Percentiles rank a stretch among this genome's conserved stretches.
Evolutionary conservation across 2,329 filamentous ascomycete genomes (phyloP).

Genomic region (Clonostachys rosea): DNA sequence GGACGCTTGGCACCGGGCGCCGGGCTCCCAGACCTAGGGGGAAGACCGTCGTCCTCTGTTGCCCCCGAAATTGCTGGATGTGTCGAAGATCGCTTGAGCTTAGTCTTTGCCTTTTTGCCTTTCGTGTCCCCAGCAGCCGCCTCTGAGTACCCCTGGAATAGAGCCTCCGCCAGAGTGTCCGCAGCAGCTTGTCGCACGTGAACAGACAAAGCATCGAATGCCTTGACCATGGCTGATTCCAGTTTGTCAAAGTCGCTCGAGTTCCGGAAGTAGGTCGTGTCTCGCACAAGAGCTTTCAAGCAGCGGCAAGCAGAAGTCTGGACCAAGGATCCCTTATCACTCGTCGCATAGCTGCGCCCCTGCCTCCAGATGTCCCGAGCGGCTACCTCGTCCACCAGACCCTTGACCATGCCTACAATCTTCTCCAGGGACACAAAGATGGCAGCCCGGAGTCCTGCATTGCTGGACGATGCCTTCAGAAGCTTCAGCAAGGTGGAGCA

Average conservation of each 20-base stretch:
- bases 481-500: constrained; percentile 71
- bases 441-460: constrained; percentile 78
- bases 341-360: constrained; percentile 67
- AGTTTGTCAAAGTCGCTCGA: constrained; percentile 86
- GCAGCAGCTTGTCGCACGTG: constrained; percentile 82
- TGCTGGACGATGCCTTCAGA: constrained; percentile 71
- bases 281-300: constrained; percentile 65
- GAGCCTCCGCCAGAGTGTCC: constrained; percentile 75
- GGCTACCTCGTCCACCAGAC: constrained; percentile 75
- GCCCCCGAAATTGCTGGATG: constrained; percentile 51
- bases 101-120: constrained; percentile 66
- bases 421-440: constrained; percentile 73
- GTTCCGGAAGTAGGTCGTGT: constrained; percentile 82
- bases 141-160: constrained; percentile 68
- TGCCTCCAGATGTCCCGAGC: constrained; percentile 95
- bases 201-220: constrained; percentile 71
- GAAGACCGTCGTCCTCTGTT: constrained; percentile 67
- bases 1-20: constrained; percentile 64
- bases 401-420: constrained; percentile 68
- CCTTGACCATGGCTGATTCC: constrained; percentile 77
- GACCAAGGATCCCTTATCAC: constrained; percentile 80
- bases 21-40: constrained; percentile 72
- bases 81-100: constrained; percentile 54
- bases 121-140: constrained; percentile 46
- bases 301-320: constrained; percentile 76